Base-by-base conservation (phyloP, 306 rosid genomes). In the Boehmeria nivea region DNA sequence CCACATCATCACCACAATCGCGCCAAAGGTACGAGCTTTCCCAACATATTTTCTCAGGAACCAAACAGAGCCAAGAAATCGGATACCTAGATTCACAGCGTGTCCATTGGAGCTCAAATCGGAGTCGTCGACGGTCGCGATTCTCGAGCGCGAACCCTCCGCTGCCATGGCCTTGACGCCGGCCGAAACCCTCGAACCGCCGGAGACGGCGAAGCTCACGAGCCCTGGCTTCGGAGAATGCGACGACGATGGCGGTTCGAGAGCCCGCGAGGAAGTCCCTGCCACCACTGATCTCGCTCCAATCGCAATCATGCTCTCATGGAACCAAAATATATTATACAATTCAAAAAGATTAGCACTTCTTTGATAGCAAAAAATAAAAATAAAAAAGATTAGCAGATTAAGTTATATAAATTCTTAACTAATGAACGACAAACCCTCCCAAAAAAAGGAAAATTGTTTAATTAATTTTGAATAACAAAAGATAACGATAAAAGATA, bases 251-350 rank as follows among this genome's bases (percentile, higher is more conserved):
- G 42, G 14, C 58, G 69, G 11, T 55, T 66, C 58, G 19, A 40
- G 3, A 46, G 55, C 60, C 45, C 50, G 71, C 26, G 56, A 51
- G 10, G 63, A 28, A 10, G 33, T 18, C 46, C 71, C 36, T 17
- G 27, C 43, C 27, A 57, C 55, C 62, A 57, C 47, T 25, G 75
- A 42, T 37, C 31, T 67, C 40, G 69, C 76, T 46, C 62, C 67
- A 66, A 42, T 69, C 9, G 76, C 64, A 16, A 61, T 57, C 94
- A 78, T 81, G 15, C 4, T 71, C 78, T 63, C 62, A 13, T 36
- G 44, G 22, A 46, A 67, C 40, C 60, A 16, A 43, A 13, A 34
- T 23, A 57, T 11, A 19, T 18, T 10, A 28, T 1, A 31, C 36
- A 31, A 31, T 31, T 31, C 8, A 10, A 31, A 31, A 31, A 31